Evolutionary conservation across 768 basidiomycete genomes (phyloP).

Genomic region (Trametes punicea): DNA sequence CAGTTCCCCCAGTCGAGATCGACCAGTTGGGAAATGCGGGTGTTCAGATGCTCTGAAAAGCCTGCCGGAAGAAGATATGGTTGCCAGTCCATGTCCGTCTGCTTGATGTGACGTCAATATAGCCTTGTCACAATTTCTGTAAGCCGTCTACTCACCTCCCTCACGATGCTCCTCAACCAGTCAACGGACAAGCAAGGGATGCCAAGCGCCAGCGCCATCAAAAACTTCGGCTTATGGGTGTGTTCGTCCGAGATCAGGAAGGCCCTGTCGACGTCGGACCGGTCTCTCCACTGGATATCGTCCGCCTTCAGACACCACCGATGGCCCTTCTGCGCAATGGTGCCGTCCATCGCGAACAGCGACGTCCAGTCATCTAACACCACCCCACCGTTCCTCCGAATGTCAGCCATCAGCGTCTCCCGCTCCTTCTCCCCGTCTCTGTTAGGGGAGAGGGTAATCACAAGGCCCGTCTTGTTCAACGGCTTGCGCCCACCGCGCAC

Average conservation of each 20-base stretch:
- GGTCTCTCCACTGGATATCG: slow-evolving; percentile 46
- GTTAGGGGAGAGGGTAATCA: slow-evolving; percentile 49
- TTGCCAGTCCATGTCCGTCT: slow-evolving; percentile 51
- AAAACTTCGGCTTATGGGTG: slow-evolving; percentile 73
- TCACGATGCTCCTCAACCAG: slow-evolving; percentile 48
- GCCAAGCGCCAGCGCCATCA: slow-evolving; percentile 80
- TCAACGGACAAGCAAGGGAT: slow-evolving; percentile 71
- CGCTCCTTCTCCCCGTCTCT: slow-evolving; percentile 41
- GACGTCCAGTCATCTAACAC: slow-evolving; percentile 62
- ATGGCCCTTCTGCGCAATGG: slow-evolving; percentile 38
- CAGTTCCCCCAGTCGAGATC: slow-evolving; percentile 49
- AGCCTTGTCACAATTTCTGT: not conserved
- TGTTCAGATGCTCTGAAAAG: slow-evolving; percentile 37
- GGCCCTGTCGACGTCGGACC: slow-evolving; percentile 45
- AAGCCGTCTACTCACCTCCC: slow-evolving; percentile 24
- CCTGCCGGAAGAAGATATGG: slow-evolving; percentile 57
- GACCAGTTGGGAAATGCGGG: slow-evolving; percentile 45
- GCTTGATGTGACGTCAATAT: slow-evolving; percentile 5
- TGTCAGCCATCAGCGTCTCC: slow-evolving; percentile 38
- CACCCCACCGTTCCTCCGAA: slow-evolving; percentile 50
- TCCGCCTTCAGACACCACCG: slow-evolving; percentile 51
- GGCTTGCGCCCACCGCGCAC: slow-evolving; percentile 28
- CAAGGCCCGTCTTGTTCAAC: slow-evolving; percentile 50
- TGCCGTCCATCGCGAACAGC: slow-evolving; percentile 56
- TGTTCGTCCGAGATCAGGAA: slow-evolving; percentile 67